Percentiles rank a stretch among this genome's conserved stretches.
Conservation (phyloP, 768 basidiomycete genomes). For the Trametes gibbosa region DNA sequence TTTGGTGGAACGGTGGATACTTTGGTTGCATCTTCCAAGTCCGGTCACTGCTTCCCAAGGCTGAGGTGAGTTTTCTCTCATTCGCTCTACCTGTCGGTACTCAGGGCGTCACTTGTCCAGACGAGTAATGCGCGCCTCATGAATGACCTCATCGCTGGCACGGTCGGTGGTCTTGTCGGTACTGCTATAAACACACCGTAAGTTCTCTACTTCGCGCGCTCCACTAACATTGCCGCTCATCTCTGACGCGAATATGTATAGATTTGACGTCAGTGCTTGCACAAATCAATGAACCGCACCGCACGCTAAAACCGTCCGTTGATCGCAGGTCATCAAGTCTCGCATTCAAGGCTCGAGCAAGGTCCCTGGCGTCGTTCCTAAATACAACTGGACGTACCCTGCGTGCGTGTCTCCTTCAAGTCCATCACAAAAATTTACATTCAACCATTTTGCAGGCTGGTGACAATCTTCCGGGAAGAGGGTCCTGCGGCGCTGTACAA, state of each 20-base stretch:
- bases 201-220: constrained; percentile 20
- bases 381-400: constrained; percentile 96
- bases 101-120: constrained; percentile 33
- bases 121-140: constrained; percentile 65
- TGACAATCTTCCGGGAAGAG: constrained; percentile 83
- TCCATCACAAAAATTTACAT: background rate
- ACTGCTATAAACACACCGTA: constrained; percentile 92
- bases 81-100: background rate
- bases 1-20: constrained; percentile 95
- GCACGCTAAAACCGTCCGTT: background rate
- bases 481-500: constrained; percentile 86
- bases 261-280: constrained; percentile 44
- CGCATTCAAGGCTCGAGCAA: constrained; percentile 80
- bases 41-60: constrained; percentile 73
- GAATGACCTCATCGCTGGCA: constrained; percentile 92
- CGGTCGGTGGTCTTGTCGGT: constrained; percentile 86
- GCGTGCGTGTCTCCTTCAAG: constrained; percentile 40
- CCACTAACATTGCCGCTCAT: background rate
- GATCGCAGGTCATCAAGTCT: constrained; percentile 83
- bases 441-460: constrained; percentile 39
- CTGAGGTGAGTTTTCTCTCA: constrained; percentile 53
- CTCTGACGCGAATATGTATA: constrained; percentile 12
- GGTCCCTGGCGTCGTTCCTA: constrained; percentile 68
- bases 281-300: no score
- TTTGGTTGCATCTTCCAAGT: constrained; percentile 93